Evolutionary conservation across 2,329 filamentous ascomycete species (phyloP).

Genomic region (Cordyceps tenuipes): DNA sequence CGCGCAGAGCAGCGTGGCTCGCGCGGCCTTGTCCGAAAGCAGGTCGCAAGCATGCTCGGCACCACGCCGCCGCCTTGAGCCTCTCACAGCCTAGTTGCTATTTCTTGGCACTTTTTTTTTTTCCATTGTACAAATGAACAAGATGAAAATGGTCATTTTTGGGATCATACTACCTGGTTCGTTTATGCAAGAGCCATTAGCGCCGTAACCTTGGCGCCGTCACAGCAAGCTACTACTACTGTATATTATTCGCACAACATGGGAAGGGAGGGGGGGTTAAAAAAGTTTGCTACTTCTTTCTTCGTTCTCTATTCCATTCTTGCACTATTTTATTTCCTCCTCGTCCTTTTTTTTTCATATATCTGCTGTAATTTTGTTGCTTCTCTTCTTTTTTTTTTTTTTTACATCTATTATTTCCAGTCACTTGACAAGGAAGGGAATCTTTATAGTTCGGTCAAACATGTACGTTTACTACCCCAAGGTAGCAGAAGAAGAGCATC

Average conservation of each 20-base stretch:
- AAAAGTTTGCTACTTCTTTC: slow-evolving; percentile 6
- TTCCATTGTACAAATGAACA: not conserved
- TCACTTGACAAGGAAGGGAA: not conserved
- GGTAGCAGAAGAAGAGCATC: not conserved
- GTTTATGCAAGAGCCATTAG: not conserved
- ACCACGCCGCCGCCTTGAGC: slow-evolving; percentile 30
- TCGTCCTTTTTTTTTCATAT: not conserved
- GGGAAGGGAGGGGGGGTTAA: not conserved
- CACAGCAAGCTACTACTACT: not conserved
- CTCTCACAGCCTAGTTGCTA: not conserved
- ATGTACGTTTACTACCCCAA: not conserved
- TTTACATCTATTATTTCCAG: not conserved
- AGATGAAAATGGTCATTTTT: not conserved
- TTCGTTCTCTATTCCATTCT: not conserved
- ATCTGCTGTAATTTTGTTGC: not conserved
- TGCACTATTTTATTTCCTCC: not conserved
- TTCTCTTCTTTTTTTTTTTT: not conserved
- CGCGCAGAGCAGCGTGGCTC: slow-evolving; percentile 44
- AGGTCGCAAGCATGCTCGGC: slow-evolving; percentile 43
- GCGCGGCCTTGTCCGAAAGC: slow-evolving; percentile 45
- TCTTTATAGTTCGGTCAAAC: not conserved
- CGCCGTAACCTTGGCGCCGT: not conserved
- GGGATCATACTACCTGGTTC: not conserved
- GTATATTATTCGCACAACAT: not conserved
- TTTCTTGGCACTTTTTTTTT: not conserved